Evolutionary conservation across 768 basidiomycete species (phyloP).

Genomic region (Termitomyces sp.): DNA sequence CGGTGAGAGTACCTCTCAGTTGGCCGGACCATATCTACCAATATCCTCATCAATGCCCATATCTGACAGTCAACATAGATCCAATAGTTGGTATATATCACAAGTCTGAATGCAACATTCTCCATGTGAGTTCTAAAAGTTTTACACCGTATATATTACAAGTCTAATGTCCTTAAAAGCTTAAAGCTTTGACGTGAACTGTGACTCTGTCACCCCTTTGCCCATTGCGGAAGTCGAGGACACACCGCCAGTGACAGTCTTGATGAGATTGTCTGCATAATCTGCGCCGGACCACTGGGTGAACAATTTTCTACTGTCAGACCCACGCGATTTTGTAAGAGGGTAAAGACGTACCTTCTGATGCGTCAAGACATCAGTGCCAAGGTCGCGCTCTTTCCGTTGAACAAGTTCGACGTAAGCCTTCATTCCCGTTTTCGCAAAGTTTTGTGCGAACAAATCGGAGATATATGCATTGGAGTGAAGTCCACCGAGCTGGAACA

Average conservation of each 20-base stretch:
- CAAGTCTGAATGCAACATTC: background rate
- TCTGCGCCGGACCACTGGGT: slow-evolving; percentile 91
- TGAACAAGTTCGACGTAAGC: slow-evolving; percentile 97
- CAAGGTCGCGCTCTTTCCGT: slow-evolving; percentile 86
- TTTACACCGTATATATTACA: slow-evolving; percentile 5
- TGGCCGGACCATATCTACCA: background rate
- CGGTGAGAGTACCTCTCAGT: background rate
- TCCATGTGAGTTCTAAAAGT: background rate
- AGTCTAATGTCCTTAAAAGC: slow-evolving; percentile 4
- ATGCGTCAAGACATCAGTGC: slow-evolving; percentile 94
- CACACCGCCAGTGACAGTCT: slow-evolving; percentile 96
- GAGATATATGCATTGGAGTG: slow-evolving; percentile 98
- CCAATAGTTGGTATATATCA: background rate
- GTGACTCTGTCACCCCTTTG: slow-evolving; percentile 87
- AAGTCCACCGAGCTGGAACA: slow-evolving; percentile 79
- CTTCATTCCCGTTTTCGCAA: slow-evolving; percentile 95
- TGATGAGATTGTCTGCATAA: slow-evolving; percentile 85
- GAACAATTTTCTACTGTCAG: slow-evolving; percentile 8
- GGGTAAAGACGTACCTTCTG: slow-evolving; percentile 65
- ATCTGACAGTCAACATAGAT: background rate
- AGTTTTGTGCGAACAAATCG: slow-evolving; percentile 85
- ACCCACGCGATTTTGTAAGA: background rate
- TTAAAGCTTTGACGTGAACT: slow-evolving; percentile 53
- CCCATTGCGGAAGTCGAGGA: slow-evolving; percentile 99
- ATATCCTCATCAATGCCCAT: background rate